phyloP scores from a whole-genome alignment of 257 asterid genomes.

The Osmanthus fragrans region DNA sequence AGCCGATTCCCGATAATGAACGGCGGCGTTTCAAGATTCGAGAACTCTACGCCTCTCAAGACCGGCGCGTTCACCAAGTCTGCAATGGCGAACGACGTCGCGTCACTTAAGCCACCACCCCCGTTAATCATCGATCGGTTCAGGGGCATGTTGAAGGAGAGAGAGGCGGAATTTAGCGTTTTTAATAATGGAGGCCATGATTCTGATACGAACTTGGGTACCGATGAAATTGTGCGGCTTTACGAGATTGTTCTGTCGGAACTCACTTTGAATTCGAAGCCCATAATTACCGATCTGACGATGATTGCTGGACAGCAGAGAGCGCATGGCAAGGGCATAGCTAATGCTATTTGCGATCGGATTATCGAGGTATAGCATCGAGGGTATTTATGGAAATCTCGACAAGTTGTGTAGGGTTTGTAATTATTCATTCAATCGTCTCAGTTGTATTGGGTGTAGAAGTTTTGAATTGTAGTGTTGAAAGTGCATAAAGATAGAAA shows the following conservation, averaged over 20 bases:
- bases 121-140: slow-evolving; percentile 66
- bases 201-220: slow-evolving; percentile 38
- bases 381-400: slow-evolving; percentile 42
- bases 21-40: slow-evolving; percentile 33
- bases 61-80: slow-evolving; percentile 24
- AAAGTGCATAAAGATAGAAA: slow-evolving; percentile 25
- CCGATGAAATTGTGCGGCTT: slow-evolving; percentile 69
- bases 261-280: slow-evolving; percentile 82
- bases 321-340: slow-evolving; percentile 71
- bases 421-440: slow-evolving; percentile 33
- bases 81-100: slow-evolving; percentile 40
- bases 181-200: slow-evolving; percentile 42
- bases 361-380: slow-evolving; percentile 78
- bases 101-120: slow-evolving; percentile 43
- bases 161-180: slow-evolving; percentile 73
- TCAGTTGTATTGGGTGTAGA: slow-evolving; percentile 33
- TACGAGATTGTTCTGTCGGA: slow-evolving; percentile 70
- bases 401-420: slow-evolving; percentile 28
- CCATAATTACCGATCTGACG: slow-evolving; percentile 85
- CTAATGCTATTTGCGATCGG: slow-evolving; percentile 81
- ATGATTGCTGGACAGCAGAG: slow-evolving; percentile 89
- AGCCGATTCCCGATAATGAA: not conserved
- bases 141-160: slow-evolving; percentile 65
- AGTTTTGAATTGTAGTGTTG: slow-evolving; percentile 32
- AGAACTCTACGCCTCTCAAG: slow-evolving; percentile 46